Percentiles rank a stretch among this genome's conserved stretches.
phyloP scores from a whole-genome alignment of 1,284 basidiomycete genomes.

The Microbotryomycetes sp. region DNA sequence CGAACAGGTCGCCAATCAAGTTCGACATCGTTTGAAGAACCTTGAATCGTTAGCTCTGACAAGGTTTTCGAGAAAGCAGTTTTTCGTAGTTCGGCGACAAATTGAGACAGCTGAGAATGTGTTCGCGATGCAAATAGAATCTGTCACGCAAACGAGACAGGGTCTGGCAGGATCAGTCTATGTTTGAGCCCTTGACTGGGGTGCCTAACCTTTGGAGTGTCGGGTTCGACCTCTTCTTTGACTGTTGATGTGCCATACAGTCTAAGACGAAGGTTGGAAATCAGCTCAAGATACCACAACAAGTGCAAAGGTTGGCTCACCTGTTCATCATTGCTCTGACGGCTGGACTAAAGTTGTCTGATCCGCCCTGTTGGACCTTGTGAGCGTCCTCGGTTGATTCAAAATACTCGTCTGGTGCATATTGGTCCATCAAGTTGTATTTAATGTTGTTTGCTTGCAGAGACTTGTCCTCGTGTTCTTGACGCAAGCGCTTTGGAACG shows the following conservation, averaged over 20 bases:
- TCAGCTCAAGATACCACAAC: not conserved
- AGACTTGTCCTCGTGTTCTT: not conserved
- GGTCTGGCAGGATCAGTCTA: conserved; percentile 3
- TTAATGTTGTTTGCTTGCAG: not conserved
- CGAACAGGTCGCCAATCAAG: conserved; percentile 39
- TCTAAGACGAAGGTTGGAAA: conserved; percentile 5
- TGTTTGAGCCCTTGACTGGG: not conserved
- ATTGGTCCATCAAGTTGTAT: conserved; percentile 49
- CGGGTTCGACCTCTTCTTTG: conserved; percentile 38
- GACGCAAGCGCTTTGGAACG: conserved; percentile 3
- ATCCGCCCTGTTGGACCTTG: conserved; percentile 44
- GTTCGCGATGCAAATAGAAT: conserved; percentile 92
- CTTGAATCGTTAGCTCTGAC: not conserved
- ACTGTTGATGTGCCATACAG: not conserved
- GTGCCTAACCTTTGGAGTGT: conserved; percentile 46
- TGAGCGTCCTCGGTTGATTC: conserved; percentile 41
- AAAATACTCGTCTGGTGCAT: conserved; percentile 55
- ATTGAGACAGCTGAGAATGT: conserved; percentile 88
- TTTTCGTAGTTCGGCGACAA: conserved; percentile 76
- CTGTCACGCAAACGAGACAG: conserved; percentile 35
- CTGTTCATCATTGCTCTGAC: conserved; percentile 73
- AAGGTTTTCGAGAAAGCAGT: conserved; percentile 48
- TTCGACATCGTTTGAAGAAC: not conserved
- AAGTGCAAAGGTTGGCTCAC: conserved; percentile 46
- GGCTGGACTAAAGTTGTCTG: conserved; percentile 61